phyloP scores from a whole-genome alignment of 176 grass and related monocot genomes.

The Cocos nucifera region DNA sequence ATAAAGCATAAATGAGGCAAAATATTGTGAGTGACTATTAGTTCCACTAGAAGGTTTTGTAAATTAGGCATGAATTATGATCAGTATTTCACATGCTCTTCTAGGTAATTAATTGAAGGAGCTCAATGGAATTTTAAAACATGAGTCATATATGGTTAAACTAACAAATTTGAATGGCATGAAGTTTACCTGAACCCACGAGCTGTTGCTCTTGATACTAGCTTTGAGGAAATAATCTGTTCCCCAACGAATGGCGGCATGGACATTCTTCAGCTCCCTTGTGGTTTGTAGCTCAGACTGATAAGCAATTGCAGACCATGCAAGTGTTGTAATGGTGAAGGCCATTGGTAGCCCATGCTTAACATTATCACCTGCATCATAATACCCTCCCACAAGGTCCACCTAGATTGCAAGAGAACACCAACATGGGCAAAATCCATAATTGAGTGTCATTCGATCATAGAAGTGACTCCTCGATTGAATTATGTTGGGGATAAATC shows the following conservation, averaged over 20 bases:
- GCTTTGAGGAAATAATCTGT: conserved; percentile 84
- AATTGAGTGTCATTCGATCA: background rate
- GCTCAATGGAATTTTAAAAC: too few relatives aligned
- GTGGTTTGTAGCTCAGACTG: conserved; percentile 38
- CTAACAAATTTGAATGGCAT: too few relatives aligned
- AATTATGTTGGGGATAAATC: too few relatives aligned
- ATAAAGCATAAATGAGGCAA: too few relatives aligned
- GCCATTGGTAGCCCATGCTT: conserved; percentile 85
- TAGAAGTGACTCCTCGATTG: conserved; percentile 39
- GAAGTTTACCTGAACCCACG: conserved; percentile 74
- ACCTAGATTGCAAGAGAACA: conserved; percentile 25
- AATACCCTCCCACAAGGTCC: conserved; percentile 79
- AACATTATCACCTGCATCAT: conserved; percentile 94
- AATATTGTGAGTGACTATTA: too few relatives aligned
- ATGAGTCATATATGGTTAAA: too few relatives aligned
- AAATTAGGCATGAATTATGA: too few relatives aligned
- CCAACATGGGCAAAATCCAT: background rate
- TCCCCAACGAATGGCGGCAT: conserved; percentile 66
- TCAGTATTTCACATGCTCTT: too few relatives aligned
- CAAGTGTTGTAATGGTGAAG: conserved; percentile 79
- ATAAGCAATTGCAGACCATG: conserved; percentile 72
- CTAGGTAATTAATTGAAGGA: too few relatives aligned
- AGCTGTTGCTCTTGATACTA: conserved; percentile 43
- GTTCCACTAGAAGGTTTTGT: too few relatives aligned
- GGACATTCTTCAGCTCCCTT: conserved; percentile 50